A percentile compares a stretch with the other conserved stretches of the same genome.
Evolutionary conservation across 1,284 basidiomycete genomes (phyloP).

Genomic region (Rhodotorula sp.): DNA sequence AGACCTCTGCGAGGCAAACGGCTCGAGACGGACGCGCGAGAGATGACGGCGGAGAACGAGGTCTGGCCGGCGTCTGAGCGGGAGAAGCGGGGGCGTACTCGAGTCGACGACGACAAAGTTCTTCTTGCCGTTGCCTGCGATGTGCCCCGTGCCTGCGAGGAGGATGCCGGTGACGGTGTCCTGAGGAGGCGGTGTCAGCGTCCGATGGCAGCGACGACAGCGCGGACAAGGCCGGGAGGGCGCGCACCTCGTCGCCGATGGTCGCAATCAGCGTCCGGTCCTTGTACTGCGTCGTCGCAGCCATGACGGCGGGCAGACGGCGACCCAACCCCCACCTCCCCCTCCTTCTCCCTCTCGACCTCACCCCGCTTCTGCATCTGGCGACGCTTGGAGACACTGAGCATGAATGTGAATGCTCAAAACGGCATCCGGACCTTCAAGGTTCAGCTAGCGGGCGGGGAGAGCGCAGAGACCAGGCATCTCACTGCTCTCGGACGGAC

Average conservation of each 20-base stretch:
- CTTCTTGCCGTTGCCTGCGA: conserved; percentile 85
- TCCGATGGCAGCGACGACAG: background rate
- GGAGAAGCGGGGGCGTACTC: conserved; percentile 61
- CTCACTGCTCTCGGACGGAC: conserved; percentile 9
- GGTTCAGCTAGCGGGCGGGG: background rate
- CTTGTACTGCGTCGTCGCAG: conserved; percentile 50
- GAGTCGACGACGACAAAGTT: conserved; percentile 91
- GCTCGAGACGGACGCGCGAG: background rate
- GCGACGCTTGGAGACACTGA: background rate
- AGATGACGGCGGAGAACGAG: no score
- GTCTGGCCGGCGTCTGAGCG: background rate
- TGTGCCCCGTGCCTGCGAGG: conserved; percentile 86
- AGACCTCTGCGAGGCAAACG: no score
- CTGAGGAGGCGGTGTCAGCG: conserved; percentile 54
- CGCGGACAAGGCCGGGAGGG: background rate
- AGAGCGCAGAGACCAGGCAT: background rate
- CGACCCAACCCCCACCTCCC: background rate
- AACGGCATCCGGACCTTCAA: conserved; percentile 3
- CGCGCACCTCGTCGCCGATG: conserved; percentile 86
- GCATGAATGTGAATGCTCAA: background rate
- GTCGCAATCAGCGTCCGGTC: conserved; percentile 85
- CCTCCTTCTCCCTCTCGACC: background rate
- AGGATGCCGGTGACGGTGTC: conserved; percentile 93
- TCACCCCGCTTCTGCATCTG: no score
- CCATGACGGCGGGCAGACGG: background rate